These are phyloP conservation scores for Penicillium pulvis DNA, from an alignment of 495 filamentous ascomycete species.

Conservation along the genomic window DNA sequence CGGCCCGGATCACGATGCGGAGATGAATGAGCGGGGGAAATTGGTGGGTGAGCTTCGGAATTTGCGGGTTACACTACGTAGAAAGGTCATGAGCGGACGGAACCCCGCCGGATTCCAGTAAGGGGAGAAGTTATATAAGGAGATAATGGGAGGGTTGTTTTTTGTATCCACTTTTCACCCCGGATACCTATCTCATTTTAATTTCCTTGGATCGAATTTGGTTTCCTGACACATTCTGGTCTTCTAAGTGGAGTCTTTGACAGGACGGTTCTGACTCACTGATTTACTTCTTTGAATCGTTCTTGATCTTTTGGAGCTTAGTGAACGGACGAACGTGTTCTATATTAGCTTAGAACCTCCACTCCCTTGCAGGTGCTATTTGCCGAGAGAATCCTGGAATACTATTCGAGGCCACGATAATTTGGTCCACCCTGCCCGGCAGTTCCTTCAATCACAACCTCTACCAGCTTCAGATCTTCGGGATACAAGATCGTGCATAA, in stretches of 20 bases:
- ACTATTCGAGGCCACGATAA: not conserved
- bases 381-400: not conserved
- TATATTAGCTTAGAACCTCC: not conserved
- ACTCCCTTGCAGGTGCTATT: not conserved
- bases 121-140: not conserved
- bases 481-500: too few species aligned
- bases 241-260: not conserved
- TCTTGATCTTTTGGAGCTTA: too few species aligned
- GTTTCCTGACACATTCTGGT: not conserved
- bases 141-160: not conserved
- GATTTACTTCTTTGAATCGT: not conserved
- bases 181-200: conserved; percentile 27
- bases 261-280: not conserved
- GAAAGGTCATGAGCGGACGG: not conserved
- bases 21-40: conserved; percentile 5
- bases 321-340: too few species aligned
- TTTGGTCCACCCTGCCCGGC: too few species aligned
- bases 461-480: too few species aligned
- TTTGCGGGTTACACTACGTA: not conserved
- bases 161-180: conserved; percentile 18
- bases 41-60: conserved; percentile 4
- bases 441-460: too few species aligned
- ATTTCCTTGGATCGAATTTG: not conserved
- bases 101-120: conserved; percentile 8
- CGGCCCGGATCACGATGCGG: conserved; percentile 26